These are phyloP conservation scores for Crithidia bombi DNA, from an alignment of 208 protist genomes.

Conservation along the genomic window DNA sequence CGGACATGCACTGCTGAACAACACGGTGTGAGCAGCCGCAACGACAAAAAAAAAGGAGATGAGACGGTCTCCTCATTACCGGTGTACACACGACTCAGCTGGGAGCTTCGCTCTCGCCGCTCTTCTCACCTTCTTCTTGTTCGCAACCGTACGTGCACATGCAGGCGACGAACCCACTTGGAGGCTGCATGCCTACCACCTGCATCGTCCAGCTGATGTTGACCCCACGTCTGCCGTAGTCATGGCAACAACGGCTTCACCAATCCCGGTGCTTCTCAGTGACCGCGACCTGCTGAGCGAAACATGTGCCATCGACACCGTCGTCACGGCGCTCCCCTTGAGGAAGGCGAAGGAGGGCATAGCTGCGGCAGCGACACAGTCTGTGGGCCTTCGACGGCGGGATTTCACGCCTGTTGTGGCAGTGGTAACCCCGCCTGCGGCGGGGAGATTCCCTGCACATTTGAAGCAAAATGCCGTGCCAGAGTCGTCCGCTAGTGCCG, in stretches of 20 bases:
- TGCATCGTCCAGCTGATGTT: constrained; percentile 13
- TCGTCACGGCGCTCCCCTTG: background rate
- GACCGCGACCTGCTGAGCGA: constrained; percentile 10
- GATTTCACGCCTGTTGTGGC: background rate
- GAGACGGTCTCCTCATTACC: no score
- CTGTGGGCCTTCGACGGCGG: background rate
- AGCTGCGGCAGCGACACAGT: background rate
- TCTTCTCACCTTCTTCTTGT: background rate
- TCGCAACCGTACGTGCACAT: background rate
- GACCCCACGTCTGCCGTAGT: background rate
- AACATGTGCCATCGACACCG: constrained; percentile 11
- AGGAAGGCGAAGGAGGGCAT: no score
- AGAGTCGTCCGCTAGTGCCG: constrained; percentile 16
- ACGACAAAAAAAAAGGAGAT: no score
- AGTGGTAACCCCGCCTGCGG: background rate
- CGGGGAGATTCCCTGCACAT: background rate
- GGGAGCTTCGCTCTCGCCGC: background rate
- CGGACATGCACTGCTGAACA: no score
- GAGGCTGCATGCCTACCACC: constrained; percentile 19
- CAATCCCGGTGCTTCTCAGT: constrained; percentile 7
- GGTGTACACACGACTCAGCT: no score
- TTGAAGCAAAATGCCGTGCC: background rate
- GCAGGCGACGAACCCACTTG: background rate
- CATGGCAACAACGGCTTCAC: background rate
- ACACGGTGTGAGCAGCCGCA: no score